Base-by-base conservation (phyloP, 2,329 filamentous ascomycete genomes). In the Coniochaeta prunicola region DNA sequence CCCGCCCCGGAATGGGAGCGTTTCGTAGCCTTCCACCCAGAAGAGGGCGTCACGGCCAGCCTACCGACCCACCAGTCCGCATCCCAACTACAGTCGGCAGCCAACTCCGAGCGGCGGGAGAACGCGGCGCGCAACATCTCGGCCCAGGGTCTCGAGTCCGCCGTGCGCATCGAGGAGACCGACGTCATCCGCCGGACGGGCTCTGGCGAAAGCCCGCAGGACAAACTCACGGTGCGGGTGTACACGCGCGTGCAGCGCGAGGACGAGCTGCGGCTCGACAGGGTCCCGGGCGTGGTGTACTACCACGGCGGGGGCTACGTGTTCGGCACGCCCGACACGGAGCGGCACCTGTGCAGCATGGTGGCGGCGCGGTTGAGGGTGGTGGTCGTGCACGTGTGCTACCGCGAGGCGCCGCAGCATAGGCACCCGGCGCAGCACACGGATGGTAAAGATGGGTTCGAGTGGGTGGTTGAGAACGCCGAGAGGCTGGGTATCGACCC, bases 391-490 rank as follows among this genome's bases (percentile, higher is more conserved):
- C 50, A 54, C 50, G 19, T 54, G 28, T 54, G 50, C 50, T 54
- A 54, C 31, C 50, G 50, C 28, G 26, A 54, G 50, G 50, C 50
- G 31, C 50, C 28, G 50, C 50, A 31, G 50, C 50, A 54, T n/a
- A 15, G 4, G 19, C 31, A 54, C 15, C 50, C 50, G 3, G 50
- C 28, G 3, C 10, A 24, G 5, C 50, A 54, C 28, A 3, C 6
- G 4, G 50, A 54, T 19, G 50, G 28, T 2, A 31, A 54, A 28
- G 26, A 54, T 7, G 50, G 50, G 50, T 34, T 54, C 28, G 50
- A 31, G 28, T 54, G 50, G 50, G 50, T 54, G 2, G n/a, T 33
- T 19, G 8, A 19, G n/a, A 54, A 54, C 13, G 50, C 50, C 4
- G 28, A 54, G 28, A 5, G 31, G 15, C n/a, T 54, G 4, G 50